These are phyloP conservation scores for Daldinia concentrica DNA, from an alignment of 495 filamentous ascomycete species.

Conservation along the genomic window DNA sequence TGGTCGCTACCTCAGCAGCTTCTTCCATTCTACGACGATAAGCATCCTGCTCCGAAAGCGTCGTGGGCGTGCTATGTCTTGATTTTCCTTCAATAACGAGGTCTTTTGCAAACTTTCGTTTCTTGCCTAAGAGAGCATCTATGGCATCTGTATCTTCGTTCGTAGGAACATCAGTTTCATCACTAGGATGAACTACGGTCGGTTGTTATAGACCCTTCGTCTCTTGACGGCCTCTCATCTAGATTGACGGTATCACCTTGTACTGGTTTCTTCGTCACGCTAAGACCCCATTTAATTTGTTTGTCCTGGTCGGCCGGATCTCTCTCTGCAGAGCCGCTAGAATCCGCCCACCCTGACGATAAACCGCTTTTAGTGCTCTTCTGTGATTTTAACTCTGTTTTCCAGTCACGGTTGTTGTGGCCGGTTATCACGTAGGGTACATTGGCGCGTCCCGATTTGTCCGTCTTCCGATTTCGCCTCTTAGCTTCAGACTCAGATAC, in stretches of 20 bases:
- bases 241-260: constrained; percentile 19
- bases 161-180: constrained; percentile 35
- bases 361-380: constrained; percentile 58
- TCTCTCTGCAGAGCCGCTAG: constrained; percentile 42
- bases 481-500: constrained; percentile 39
- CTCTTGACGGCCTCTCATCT: constrained; percentile 35
- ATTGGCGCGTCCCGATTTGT: constrained; percentile 46
- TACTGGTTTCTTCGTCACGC: constrained; percentile 49
- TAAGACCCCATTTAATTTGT: constrained; percentile 56
- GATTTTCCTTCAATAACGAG: constrained; percentile 42
- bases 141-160: constrained; percentile 83
- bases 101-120: constrained; percentile 43
- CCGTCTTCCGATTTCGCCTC: constrained; percentile 14
- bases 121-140: constrained; percentile 75
- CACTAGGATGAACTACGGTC: constrained; percentile 47
- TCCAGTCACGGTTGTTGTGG: constrained; percentile 77
- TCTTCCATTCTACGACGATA: constrained; percentile 73
- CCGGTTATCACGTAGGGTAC: constrained; percentile 70
- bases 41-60: constrained; percentile 69
- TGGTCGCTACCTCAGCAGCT: constrained; percentile 77
- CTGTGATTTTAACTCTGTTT: constrained; percentile 65
- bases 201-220: constrained; percentile 31
- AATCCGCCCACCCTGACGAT: constrained; percentile 61
- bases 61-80: constrained; percentile 39
- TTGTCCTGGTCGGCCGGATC: constrained; percentile 53